phyloP scores from a whole-genome alignment of 148 eudicot species.

The Nepenthes gracilis region DNA sequence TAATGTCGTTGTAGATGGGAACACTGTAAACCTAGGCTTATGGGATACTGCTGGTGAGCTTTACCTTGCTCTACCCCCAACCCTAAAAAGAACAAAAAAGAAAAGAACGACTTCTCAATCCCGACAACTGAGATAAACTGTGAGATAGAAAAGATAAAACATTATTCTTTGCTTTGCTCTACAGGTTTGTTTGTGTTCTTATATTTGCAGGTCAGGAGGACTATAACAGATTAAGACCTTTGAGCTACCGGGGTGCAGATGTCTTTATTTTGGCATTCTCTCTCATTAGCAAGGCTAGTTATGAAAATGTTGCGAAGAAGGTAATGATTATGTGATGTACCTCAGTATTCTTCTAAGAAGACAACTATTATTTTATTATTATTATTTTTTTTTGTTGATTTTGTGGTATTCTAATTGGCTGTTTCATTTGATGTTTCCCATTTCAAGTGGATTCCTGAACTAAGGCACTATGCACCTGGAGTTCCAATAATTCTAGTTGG shows the following conservation, averaged over 20 bases:
- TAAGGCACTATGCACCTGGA: conserved; percentile 84
- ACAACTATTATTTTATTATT: not conserved
- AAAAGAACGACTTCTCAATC: not conserved
- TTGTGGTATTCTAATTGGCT: not conserved
- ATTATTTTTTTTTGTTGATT: not conserved
- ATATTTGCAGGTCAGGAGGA: conserved; percentile 41
- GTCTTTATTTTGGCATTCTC: conserved; percentile 56
- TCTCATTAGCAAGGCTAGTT: conserved; percentile 56
- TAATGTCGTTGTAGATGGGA: conserved; percentile 89
- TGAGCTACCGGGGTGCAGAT: conserved; percentile 64
- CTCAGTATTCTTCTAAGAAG: not conserved
- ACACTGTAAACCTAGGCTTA: conserved; percentile 90
- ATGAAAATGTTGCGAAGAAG: conserved; percentile 54
- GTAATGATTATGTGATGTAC: conserved; percentile 11
- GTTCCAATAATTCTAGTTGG: conserved; percentile 85
- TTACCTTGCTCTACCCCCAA: not conserved
- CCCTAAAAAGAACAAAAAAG: not conserved
- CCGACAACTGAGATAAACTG: not conserved
- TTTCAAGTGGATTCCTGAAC: conserved; percentile 76
- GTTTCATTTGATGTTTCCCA: not conserved
- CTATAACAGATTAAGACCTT: conserved; percentile 52
- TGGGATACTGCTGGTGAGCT: conserved; percentile 98
- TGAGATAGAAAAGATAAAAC: not conserved
- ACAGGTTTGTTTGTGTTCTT: not conserved
- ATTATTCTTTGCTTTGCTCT: not conserved